These are phyloP conservation scores for Luzula sylvatica DNA, from an alignment of 176 grass and related monocot genomes.

Conservation along the genomic window DNA sequence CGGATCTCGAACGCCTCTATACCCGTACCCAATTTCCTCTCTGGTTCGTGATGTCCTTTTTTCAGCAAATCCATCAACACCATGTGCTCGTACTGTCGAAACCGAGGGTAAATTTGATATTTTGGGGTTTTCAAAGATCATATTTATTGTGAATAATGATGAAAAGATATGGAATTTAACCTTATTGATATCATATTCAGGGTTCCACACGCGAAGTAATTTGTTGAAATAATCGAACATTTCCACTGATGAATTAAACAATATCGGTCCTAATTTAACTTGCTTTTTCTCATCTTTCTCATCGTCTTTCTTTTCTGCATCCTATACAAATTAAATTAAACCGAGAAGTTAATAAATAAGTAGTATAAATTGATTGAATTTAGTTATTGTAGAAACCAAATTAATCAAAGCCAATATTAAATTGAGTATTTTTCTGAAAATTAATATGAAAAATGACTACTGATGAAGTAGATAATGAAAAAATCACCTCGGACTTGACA, in stretches of 20 bases:
- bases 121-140: background rate
- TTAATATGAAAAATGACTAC: too few species aligned
- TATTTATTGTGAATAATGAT: background rate
- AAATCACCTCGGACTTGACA: constrained; percentile 13
- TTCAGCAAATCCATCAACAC: constrained; percentile 60
- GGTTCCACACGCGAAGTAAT: constrained; percentile 58
- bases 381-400: too few species aligned
- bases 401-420: too few species aligned
- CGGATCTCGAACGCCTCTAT: constrained; percentile 74
- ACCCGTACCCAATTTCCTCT: constrained; percentile 66
- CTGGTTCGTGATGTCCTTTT: constrained; percentile 62
- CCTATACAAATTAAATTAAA: background rate
- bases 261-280: constrained; percentile 70
- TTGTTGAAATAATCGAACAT: constrained; percentile 82
- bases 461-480: too few species aligned
- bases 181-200: constrained; percentile 60
- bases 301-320: background rate
- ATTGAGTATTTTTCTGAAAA: too few species aligned
- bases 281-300: constrained; percentile 20
- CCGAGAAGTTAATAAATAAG: background rate
- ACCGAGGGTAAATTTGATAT: background rate
- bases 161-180: constrained; percentile 23
- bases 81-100: constrained; percentile 75
- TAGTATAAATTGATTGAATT: too few species aligned
- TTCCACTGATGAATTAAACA: constrained; percentile 50